Evolutionary conservation across 257 asterid genomes (phyloP), one percentile per base, ranked within the genome.

Genomic region (Linaria vulgaris): DNA sequence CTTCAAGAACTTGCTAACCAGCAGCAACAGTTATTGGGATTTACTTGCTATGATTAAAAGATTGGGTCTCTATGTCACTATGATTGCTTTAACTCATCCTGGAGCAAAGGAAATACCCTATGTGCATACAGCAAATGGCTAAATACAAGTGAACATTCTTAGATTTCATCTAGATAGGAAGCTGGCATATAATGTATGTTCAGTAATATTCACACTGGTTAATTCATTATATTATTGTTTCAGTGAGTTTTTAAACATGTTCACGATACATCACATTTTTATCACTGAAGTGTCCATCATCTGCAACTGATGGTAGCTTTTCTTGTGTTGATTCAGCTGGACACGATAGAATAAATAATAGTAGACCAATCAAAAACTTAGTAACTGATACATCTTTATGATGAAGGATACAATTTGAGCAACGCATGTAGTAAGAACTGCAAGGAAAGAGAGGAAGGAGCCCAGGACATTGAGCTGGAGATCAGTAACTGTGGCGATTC

Each of bases 391-490:
- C 52, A 69, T 27, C 34, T 27, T 2, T 38, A 24, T 53, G 68
- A 30, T 61, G 61, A 85, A 87, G 97, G 96, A 91, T 84, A 91
- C 96, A 47, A 91, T 88, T 79, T 85, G 97, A 34, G 96, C 94
- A 70, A 91, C 80, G 69, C 97, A 90, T 11, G 97, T 91, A 27
- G 95, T 85, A 64, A 84, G 48, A 70, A 88, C 86, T 52, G 97
- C 97, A 67, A 88, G 94, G 76, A 88, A 65, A 54, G 97, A 91
- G 71, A 91, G 79, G 72, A 76, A 59, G 25, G 91, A 85, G 55
- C 96, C 97, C 59, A 91, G 82, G 56, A 77, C 47, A 76, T 91
- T 90, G 75, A 90, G 96, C 80, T 90, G 95, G 75, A 90, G 83
- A 78, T 88, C 97, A 39, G 97, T 90, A 45, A 90, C 45, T 16